These are phyloP conservation scores for Coniferiporia weirii DNA, from an alignment of 1,284 basidiomycete species.

Conservation along the genomic window DNA sequence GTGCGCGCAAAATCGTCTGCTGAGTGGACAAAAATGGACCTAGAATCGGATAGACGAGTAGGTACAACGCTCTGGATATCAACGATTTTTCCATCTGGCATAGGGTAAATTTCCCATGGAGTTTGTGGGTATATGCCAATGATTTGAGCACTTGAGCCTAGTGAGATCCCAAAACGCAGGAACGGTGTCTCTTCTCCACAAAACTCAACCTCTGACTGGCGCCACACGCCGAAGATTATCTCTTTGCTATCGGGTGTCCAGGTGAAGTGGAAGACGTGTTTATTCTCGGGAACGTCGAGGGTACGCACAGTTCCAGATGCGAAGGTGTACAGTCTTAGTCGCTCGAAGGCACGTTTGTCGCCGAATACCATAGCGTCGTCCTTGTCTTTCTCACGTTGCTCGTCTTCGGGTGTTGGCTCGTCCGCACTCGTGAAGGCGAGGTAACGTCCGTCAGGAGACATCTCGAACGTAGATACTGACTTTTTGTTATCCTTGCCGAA, in stretches of 20 bases:
- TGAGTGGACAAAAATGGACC: conserved; percentile 4
- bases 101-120: neutral
- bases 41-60: conserved; percentile 9
- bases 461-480: conserved; percentile 9
- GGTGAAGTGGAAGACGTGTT: conserved; percentile 11
- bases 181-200: conserved; percentile 2
- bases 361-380: conserved; percentile 21
- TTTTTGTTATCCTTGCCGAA: conserved; percentile 14
- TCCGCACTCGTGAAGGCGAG: conserved; percentile 20
- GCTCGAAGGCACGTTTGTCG: conserved; percentile 15
- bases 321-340: conserved; percentile 15
- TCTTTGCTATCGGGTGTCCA: conserved; percentile 21
- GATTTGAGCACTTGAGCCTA: neutral
- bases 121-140: conserved; percentile 2
- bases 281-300: conserved; percentile 8
- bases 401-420: conserved; percentile 19
- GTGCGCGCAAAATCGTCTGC: neutral
- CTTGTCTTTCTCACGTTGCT: conserved; percentile 19
- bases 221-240: conserved; percentile 1
- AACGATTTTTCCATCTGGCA: conserved; percentile 1
- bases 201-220: conserved; percentile 8
- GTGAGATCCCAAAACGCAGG: neutral
- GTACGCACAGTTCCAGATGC: conserved; percentile 14
- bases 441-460: conserved; percentile 21
- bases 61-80: conserved; percentile 13